Evolutionary conservation across 495 filamentous ascomycete species (phyloP), one percentile per base, ranked within the genome.

Genomic region (Rhypophila decipiens): DNA sequence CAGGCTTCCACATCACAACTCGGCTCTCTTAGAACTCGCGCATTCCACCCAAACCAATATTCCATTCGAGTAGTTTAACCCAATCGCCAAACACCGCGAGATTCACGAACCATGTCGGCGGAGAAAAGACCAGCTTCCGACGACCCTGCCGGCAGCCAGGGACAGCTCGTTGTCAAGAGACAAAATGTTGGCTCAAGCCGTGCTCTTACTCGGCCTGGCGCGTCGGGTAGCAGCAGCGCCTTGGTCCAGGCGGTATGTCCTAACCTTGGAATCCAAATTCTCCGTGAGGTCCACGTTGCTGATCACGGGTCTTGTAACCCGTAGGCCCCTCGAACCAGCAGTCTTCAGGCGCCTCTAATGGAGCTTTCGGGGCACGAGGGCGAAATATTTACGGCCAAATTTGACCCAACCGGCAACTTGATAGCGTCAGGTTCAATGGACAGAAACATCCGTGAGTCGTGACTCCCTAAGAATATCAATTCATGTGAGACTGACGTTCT

Each of bases 351-450:
- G 39, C 91, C 91, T 3, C 82, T 96, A 41, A 96, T 98, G 88
- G 90, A 98, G 65, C 74, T 98, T 27, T 83, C 83, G 40, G 91
- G 90, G 67, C 77, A 80, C 65, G 65, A 72, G 43, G 79, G 87
- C 9, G 93, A 98, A 69, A 80, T 97, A 24, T 97, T 96, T 61
- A 74, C 86, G n/a, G 83, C 86, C 19, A 84, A 85, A 59, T 98
- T 98, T 52, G 88, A 96, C 63, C 85, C 87, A 10, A 82, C 84
- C 4, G 90, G 89, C 19, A 84, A 88, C 42, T 75, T 86, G 48
- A 91, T 97, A 52, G 93, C 94, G 39, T 96, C 93, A 4, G 94
- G 91, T 13, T 94, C 89, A 2, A 91, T 95, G 84, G 93, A 98
- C 67, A 77, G 94, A 49, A 84, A 82, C 38, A 96, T 98, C 46